Conservation (phyloP, 2,329 filamentous ascomycete genomes). For the Lachnellula subtilissima region DNA sequence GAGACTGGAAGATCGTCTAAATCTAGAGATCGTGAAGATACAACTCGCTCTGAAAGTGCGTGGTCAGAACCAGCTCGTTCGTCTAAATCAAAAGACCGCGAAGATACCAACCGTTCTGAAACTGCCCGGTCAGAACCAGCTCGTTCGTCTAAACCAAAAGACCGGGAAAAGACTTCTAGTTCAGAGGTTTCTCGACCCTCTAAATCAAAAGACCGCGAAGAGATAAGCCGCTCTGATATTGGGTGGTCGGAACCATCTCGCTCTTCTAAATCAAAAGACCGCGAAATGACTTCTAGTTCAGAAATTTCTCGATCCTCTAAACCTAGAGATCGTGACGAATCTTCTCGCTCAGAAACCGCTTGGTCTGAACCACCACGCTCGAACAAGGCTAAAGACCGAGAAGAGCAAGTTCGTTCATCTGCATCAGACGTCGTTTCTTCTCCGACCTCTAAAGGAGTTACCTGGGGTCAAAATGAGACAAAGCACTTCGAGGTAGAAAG, state of each 20-base stretch:
- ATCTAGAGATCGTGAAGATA: conserved; percentile 16
- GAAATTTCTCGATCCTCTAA: conserved; percentile 28
- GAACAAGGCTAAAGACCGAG: conserved; percentile 24
- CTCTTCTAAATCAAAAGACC: conserved; percentile 28
- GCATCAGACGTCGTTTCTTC: conserved; percentile 36
- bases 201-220: conserved; percentile 9
- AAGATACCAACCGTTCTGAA: conserved; percentile 12
- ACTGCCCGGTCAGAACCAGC: conserved; percentile 9
- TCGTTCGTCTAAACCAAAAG: conserved; percentile 31
- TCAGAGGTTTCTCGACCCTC: conserved; percentile 9
- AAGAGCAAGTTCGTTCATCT: conserved; percentile 6
- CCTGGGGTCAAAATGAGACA: conserved; percentile 61
- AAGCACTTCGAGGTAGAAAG: conserved; percentile 60
- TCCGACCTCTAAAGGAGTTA: conserved; percentile 53
- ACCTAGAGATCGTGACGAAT: conserved; percentile 18
- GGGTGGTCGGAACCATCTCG: conserved; percentile 8
- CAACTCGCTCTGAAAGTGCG: neutral
- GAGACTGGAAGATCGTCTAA: conserved; percentile 26
- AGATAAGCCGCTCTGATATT: conserved; percentile 21
- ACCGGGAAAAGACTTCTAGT: neutral
- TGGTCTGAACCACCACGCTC: conserved; percentile 6
- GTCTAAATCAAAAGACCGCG: conserved; percentile 22
- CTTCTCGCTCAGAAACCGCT: conserved; percentile 2
- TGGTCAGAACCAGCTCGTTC: neutral
- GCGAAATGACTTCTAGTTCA: conserved; percentile 8